A percentile compares a stretch with the other conserved stretches of the same genome.
Evolutionary conservation across 2,329 filamentous ascomycete genomes (phyloP).

Genomic region (Tolypocladium pustulatum): DNA sequence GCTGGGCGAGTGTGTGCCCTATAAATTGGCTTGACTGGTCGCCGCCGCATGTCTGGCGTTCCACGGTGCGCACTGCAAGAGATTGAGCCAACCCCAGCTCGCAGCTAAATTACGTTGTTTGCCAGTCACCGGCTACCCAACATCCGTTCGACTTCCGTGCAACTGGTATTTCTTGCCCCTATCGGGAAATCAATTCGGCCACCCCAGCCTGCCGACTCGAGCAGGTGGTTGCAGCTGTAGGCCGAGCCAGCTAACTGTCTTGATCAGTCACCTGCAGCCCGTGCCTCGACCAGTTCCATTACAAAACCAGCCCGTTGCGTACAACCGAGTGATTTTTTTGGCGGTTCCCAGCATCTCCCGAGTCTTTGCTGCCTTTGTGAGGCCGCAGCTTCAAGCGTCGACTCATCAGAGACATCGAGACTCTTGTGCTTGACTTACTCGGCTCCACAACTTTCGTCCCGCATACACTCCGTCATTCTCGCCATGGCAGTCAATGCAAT

Average conservation of each 20-base stretch:
- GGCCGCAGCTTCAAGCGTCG: not conserved
- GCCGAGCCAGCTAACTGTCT: not conserved
- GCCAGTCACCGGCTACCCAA: not conserved
- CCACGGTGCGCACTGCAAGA: not conserved
- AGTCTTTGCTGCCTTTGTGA: not conserved
- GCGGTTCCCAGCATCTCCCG: not conserved
- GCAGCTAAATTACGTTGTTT: not conserved
- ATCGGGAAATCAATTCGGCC: not conserved
- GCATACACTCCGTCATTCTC: not conserved
- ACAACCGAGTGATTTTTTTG: not conserved
- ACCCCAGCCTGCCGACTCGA: not conserved
- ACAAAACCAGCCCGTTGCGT: too few relatives aligned
- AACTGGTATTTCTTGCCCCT: not conserved
- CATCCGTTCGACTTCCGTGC: not conserved
- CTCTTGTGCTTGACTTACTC: not conserved
- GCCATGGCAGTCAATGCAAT: slow-evolving; percentile 17
- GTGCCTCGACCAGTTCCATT: not conserved
- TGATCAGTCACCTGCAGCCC: not conserved
- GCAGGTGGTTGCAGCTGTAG: not conserved
- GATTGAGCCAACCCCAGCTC: not conserved
- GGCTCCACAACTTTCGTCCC: not conserved
- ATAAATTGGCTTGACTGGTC: not conserved
- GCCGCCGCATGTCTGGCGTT: not conserved
- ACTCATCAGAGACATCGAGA: not conserved
- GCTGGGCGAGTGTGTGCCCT: not conserved